Evolutionary conservation across 768 basidiomycete species (phyloP), one percentile per base, ranked within the genome.

Genomic region (Macrocybe gigantea): DNA sequence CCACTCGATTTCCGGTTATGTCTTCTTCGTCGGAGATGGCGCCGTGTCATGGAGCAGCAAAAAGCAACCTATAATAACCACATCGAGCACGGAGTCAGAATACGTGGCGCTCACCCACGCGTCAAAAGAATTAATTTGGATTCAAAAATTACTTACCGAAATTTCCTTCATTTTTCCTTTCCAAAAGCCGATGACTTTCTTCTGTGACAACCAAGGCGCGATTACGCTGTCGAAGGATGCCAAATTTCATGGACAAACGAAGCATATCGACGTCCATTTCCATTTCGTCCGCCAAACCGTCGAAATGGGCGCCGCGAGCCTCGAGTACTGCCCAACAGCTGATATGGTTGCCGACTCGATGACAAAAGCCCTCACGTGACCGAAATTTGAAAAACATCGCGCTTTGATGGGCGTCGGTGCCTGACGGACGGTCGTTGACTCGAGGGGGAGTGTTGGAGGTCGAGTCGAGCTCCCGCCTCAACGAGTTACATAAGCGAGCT

Each of bases 71-170:
- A 55, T 58, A 3, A 61, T 72, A 9, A 56, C 70, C 0, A 44
- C 60, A 1, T 72, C 68, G 1, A 71, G 64, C 0, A 59, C 55
- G 1, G 67, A 71, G 49, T 65, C 68, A 2, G 69, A 74, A 47
- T 69, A 69, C 49, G 61, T 72, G 13, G 57, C 64, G 6, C 47
- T 59, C 1, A 45, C 48, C 0, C 47, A 57, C 5, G 64, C 63
- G 4, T 50, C 49, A 6, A 49, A 63, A 40, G 51, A 65, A 36
- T 47, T 51, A 1, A 15, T 60, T 7, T 68, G 61, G 64, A 44
- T 65, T 38, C 40, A 50, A 10, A 49, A 52, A 7, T 49, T 65
- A 13, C 12, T 63, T 0, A 15, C 40, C 1, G 56, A 62, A 38
- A n/a, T 62, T 30, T 53, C 53, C 13, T 47, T 42, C 22, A 11